Evolutionary conservation across 306 rosid species (phyloP).

Genomic region (Arachis stenosperma): DNA sequence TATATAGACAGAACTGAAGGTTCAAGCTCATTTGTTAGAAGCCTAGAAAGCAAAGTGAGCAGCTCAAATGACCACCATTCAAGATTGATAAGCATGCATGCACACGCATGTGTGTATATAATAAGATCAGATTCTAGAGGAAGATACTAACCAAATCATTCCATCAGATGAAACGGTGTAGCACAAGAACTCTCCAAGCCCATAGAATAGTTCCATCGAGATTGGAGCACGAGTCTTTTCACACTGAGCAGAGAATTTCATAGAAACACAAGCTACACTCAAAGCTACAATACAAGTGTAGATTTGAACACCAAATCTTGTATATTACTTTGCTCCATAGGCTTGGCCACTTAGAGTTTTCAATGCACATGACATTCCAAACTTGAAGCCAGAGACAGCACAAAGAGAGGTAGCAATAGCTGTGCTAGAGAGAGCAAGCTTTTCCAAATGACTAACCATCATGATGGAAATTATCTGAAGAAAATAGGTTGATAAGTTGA

Average conservation of each 20-base stretch:
- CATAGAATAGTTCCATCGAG: conserved; percentile 62
- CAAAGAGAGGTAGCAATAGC: conserved; percentile 60
- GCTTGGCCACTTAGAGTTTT: conserved; percentile 73
- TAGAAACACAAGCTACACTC: conserved; percentile 61
- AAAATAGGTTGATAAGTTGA: conserved; percentile 50
- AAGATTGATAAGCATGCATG: conserved; percentile 1
- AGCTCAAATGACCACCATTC: conserved; percentile 87
- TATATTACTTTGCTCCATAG: conserved; percentile 67
- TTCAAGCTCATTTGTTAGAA: conserved; percentile 77
- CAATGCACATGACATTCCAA: conserved; percentile 69
- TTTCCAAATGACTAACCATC: conserved; percentile 73
- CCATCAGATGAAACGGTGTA: conserved; percentile 75
- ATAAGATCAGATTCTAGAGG: neutral
- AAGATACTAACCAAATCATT: conserved; percentile 69
- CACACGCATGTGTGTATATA: too few relatives aligned
- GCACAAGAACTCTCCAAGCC: conserved; percentile 62
- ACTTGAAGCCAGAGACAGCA: conserved; percentile 66
- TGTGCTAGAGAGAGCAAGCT: conserved; percentile 67
- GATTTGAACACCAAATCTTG: conserved; percentile 56
- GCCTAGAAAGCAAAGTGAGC: conserved; percentile 65
- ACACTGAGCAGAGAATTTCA: conserved; percentile 56
- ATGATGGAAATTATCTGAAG: conserved; percentile 53
- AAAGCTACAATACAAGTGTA: conserved; percentile 64
- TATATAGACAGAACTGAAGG: conserved; percentile 68
- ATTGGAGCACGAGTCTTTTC: conserved; percentile 54